These are phyloP conservation scores for Arthromyces matolae DNA, from an alignment of 768 basidiomycete species.

Conservation along the genomic window DNA sequence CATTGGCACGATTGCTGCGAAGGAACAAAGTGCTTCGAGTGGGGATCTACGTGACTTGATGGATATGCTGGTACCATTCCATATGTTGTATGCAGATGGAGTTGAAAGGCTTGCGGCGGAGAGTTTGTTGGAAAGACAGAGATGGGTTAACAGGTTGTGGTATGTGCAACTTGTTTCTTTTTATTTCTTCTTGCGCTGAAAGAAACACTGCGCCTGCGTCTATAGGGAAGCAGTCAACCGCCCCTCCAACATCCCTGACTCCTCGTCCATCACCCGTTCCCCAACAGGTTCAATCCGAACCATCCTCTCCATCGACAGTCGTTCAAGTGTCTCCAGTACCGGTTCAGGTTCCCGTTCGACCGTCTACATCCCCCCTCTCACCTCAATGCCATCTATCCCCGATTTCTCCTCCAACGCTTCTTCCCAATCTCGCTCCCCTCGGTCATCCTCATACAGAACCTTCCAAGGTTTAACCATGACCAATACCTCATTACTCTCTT, in stretches of 20 bases:
- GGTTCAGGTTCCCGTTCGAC: slow-evolving; percentile 75
- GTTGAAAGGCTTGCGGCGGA: slow-evolving; percentile 88
- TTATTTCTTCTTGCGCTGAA: background rate
- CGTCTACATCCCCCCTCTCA: slow-evolving; percentile 74
- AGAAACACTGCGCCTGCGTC: background rate
- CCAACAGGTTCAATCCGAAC: slow-evolving; percentile 62
- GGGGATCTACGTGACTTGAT: slow-evolving; percentile 49
- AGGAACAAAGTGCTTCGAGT: slow-evolving; percentile 49
- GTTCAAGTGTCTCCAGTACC: slow-evolving; percentile 37
- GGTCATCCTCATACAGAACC: slow-evolving; percentile 11
- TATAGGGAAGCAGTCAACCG: slow-evolving; percentile 77
- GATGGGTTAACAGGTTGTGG: slow-evolving; percentile 93
- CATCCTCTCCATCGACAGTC: slow-evolving; percentile 55
- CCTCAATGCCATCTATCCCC: slow-evolving; percentile 65
- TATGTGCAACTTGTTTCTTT: slow-evolving; percentile 33
- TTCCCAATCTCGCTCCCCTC: slow-evolving; percentile 23
- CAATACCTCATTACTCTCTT: slow-evolving; percentile 47
- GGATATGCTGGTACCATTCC: slow-evolving; percentile 84
- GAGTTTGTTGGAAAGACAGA: slow-evolving; percentile 78
- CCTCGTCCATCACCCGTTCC: slow-evolving; percentile 47
- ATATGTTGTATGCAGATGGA: slow-evolving; percentile 86
- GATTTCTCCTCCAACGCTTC: slow-evolving; percentile 43
- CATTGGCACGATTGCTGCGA: slow-evolving; percentile 81
- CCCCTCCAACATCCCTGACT: slow-evolving; percentile 42
- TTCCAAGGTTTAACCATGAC: slow-evolving; percentile 25